Percentiles rank a stretch among this genome's conserved stretches.
These are phyloP conservation scores for Oryza punctata DNA, from an alignment of 176 grass and related monocot genomes.

Conservation along the genomic window DNA sequence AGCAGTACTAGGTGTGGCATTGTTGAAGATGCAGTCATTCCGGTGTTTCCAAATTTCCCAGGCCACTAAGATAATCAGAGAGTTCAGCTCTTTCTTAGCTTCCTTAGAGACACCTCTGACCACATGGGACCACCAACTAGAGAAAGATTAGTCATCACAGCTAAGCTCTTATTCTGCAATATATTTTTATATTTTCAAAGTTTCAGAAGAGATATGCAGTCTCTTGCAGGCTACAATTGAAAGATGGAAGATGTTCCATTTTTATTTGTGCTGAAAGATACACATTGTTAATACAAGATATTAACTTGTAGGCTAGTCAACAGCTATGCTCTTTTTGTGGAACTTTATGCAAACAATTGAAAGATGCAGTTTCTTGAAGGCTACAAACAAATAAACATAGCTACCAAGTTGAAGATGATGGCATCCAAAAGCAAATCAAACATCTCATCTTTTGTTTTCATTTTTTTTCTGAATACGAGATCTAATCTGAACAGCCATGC, in stretches of 20 bases:
- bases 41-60: no score
- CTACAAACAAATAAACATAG: background rate
- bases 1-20: no score
- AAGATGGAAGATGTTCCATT: background rate
- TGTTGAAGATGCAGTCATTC: no score
- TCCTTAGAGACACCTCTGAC: no score
- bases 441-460: background rate
- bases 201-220: background rate
- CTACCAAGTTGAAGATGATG: background rate
- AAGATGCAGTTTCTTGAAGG: background rate
- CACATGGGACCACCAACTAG: background rate
- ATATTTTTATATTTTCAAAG: background rate
- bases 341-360: background rate
- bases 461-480: background rate
- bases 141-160: background rate
- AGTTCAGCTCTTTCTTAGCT: no score
- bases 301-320: background rate
- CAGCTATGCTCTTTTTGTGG: background rate
- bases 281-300: background rate
- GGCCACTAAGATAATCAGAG: no score
- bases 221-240: background rate
- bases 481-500: conserved; percentile 15
- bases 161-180: background rate
- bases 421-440: background rate
- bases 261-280: background rate